Evolutionary conservation across 192 early-diverging fungal species (phyloP), one percentile per base, ranked within the genome.

Genomic region (Backusella sp.): DNA sequence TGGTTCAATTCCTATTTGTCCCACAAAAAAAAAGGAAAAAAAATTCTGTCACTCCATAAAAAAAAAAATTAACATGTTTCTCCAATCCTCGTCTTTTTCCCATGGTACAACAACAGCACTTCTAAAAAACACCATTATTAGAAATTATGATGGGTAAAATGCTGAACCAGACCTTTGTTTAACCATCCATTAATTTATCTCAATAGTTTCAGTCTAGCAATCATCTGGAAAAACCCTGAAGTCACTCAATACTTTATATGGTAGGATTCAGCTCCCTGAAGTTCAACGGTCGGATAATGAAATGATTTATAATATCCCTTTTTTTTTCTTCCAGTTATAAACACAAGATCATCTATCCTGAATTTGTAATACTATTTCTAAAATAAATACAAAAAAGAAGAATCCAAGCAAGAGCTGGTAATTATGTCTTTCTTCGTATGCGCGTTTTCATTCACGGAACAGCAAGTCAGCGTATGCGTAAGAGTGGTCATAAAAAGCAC

Each of bases 71-170:
- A 26, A 62, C 56, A 14, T 62, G 56, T 62, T 62, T 62, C 56
- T 62, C 56, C 56, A 62, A 62, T 4, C 21, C 56, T 14, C 56
- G 26, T 62, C 56, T 62, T 62, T 62, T 62, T 62, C 56, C 56
- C 56, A 62, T 62, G 12, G 56, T 62, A 28, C 56, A 62, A 59
- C 53, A 23, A 59, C 23, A 23, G 12, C 56, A 62, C 56, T 62
- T 62, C 26, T 62, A 28, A 62, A 62, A 28, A 62, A 26, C 23
- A 62, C 56, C 56, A 62, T 62, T 62, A 23, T 62, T 62, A 62
- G 56, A 28, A 62, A 62, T 62, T 28, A 62, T 23, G 56, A 62
- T 62, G 56, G 56, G 56, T 62, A 62, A 62, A 62, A 62, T 62
- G 23, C 56, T 62, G 56, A 62, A 62, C 56, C 56, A 62, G 56